Base-by-base conservation (phyloP, 1,284 basidiomycete species). In the Trichosporon ovoides region DNA sequence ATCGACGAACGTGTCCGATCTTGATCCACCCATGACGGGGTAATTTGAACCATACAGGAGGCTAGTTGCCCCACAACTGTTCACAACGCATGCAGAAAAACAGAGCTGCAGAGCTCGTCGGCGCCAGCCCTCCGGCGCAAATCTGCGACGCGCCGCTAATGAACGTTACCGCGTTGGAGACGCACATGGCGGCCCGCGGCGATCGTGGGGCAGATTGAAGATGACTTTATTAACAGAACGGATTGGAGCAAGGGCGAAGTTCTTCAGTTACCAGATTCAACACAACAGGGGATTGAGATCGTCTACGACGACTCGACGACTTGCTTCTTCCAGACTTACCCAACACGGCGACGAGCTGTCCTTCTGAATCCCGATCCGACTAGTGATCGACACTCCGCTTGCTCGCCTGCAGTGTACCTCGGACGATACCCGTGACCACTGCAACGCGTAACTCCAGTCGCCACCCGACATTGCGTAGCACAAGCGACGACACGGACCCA, bases 1-100 rank as follows among this genome's bases (percentile, higher is more conserved):
- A 48, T 48, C 43, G 43, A 48, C 43, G 43, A 48, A 48, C 43
- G 43, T 48, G 43, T 48, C n/a, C 43, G 22, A 48, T 14, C n/a
- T 28, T 6, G 24, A 4, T 22, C 28, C 43, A 48, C 19, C 43
- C 43, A 48, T n/a, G 24, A 48, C 43, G 43, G 43, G 28, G 43
- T 48, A 48, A 48, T 48, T 48, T n/a, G 24, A 48, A 24, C 43
- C 22, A 48, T 48, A 16, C 24, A 12, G 43, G n/a, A 48, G 43
- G n/a, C n/a, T n/a, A n/a, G n/a, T 22, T 48, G 43, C 43, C 43
- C 43, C 43, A 48, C n/a, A 48, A 22, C 43, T 14, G n/a, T 24
- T 48, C n/a, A 5, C 7, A 14, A 10, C 6, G 9, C 14, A 16
- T 48, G 43, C 43, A 48, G 7, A 48, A 28, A 48, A 16, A 28